These are phyloP conservation scores for Globisporangium iwayamae DNA, from an alignment of 352 stramenopile species.

Conservation along the genomic window DNA sequence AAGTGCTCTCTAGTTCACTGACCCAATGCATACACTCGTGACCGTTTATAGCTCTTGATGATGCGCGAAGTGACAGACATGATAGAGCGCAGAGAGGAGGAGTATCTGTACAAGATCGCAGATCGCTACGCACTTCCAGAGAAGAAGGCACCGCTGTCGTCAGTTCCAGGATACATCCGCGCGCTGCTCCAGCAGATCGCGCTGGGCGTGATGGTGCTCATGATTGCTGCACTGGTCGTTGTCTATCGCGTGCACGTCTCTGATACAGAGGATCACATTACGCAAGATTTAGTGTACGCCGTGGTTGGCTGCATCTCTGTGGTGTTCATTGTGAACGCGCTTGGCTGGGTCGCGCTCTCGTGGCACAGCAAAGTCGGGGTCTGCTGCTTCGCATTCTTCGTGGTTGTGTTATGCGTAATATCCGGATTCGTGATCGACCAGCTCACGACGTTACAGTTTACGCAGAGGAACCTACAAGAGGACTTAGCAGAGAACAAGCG, in stretches of 20 bases:
- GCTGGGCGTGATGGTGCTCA: constrained; percentile 18
- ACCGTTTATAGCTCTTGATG: constrained; percentile 33
- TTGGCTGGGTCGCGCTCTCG: constrained; percentile 21
- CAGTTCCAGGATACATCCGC: constrained; percentile 15
- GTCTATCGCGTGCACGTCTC: constrained; percentile 14
- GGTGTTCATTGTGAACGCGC: constrained; percentile 18
- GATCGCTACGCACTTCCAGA: constrained; percentile 21
- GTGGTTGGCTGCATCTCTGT: not conserved
- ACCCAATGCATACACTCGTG: not conserved
- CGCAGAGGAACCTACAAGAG: constrained; percentile 26
- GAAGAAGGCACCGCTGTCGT: constrained; percentile 18
- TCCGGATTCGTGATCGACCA: constrained; percentile 24
- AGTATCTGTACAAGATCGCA: constrained; percentile 40
- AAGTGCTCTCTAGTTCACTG: not conserved
- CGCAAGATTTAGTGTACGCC: constrained; percentile 11
- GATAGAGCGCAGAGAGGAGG: constrained; percentile 48
- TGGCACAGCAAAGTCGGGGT: constrained; percentile 20
- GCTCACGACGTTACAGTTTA: constrained; percentile 23
- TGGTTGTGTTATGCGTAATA: constrained; percentile 16
- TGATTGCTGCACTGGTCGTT: constrained; percentile 14
- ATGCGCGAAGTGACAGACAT: constrained; percentile 43
- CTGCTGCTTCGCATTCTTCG: constrained; percentile 12
- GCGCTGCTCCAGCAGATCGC: constrained; percentile 28
- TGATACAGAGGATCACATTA: constrained; percentile 2
- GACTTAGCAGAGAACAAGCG: constrained; percentile 5